phyloP scores from a whole-genome alignment of 306 rosid species.

The Vigna hirtella region DNA sequence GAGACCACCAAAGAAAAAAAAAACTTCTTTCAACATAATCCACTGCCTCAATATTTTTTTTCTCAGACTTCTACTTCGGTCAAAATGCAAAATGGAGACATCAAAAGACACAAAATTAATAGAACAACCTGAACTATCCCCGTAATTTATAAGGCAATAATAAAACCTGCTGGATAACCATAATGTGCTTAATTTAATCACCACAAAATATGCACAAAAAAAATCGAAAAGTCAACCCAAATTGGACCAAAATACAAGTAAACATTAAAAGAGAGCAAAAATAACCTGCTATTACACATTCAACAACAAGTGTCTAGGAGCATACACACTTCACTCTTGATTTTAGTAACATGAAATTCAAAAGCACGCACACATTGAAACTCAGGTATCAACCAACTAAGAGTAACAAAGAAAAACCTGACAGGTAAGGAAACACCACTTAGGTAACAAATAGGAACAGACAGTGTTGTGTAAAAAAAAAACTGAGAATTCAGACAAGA shows the following conservation, averaged over 20 bases:
- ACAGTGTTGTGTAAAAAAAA: background rate
- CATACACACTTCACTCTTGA: background rate
- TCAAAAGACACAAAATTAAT: background rate
- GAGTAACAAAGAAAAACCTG: background rate
- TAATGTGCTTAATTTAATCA: background rate
- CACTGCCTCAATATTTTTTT: background rate
- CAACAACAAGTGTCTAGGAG: background rate
- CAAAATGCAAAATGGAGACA: background rate
- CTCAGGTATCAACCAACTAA: background rate
- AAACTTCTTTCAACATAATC: background rate
- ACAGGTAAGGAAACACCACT: background rate
- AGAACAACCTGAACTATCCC: background rate
- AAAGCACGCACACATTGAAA: constrained; percentile 1
- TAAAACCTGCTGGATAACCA: background rate
- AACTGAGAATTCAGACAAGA: background rate
- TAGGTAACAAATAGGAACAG: background rate
- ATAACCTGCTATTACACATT: background rate
- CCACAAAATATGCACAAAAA: background rate
- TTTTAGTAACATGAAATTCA: background rate
- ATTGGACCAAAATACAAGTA: too few relatives aligned
- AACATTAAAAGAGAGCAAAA: background rate
- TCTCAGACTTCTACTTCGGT: background rate
- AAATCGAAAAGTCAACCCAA: too few relatives aligned
- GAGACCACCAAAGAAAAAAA: constrained; percentile 17
- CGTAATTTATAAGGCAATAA: too few relatives aligned